Percentiles rank a stretch among this genome's conserved stretches.
Conservation (phyloP, 1,139 yeast genomes). For the Meyerozyma athensensis region DNA sequence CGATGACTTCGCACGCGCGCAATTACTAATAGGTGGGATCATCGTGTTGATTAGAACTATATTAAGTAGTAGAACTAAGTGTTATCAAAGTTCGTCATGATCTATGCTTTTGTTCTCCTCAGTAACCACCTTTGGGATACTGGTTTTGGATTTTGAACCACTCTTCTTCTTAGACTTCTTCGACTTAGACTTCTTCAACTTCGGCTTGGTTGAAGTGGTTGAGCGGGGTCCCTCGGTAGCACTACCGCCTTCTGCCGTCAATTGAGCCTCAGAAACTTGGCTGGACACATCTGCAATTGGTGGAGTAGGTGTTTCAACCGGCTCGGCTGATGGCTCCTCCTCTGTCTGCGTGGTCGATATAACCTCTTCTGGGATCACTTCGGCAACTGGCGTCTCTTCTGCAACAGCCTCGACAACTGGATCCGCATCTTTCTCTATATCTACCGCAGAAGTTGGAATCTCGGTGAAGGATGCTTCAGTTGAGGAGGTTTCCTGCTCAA, state of each 20-base stretch:
- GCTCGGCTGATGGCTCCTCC: not conserved
- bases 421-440: conserved; percentile 7
- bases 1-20: conserved; percentile 1
- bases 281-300: not conserved
- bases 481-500: no score
- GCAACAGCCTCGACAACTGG: conserved; percentile 5
- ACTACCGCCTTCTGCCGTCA: not conserved
- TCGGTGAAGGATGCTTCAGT: conserved; percentile 11
- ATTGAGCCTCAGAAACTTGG: not conserved
- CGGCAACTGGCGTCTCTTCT: conserved; percentile 2
- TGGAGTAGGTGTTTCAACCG: not conserved
- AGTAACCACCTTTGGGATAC: no score
- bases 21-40: not conserved
- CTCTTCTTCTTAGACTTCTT: conserved; percentile 1
- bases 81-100: conserved; percentile 3
- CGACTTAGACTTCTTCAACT: not conserved
- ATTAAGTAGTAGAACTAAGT: no score
- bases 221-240: not conserved
- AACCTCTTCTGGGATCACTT: not conserved
- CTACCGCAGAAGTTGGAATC: conserved; percentile 4
- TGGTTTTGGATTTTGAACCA: not conserved
- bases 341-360: not conserved
- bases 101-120: no score
- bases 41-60: not conserved
- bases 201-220: not conserved